Base-by-base conservation (phyloP, 495 filamentous ascomycete genomes). In the Penicillium diatomitis region DNA sequence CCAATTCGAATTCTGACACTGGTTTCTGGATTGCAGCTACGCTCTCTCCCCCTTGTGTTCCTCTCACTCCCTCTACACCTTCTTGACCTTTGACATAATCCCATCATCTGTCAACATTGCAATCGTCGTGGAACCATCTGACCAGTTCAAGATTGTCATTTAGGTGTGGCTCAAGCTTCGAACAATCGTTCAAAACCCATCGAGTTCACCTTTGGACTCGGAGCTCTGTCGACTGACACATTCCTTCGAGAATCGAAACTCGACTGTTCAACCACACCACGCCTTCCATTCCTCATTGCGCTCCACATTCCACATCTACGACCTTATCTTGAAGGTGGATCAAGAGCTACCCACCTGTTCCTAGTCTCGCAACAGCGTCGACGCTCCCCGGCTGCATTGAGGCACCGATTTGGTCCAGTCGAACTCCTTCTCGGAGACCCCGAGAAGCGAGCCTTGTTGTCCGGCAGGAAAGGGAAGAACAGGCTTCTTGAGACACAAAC, bases 341-440 rank as follows among this genome's bases (percentile, higher is more conserved):
- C 41, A 2, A 40, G 28, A 12, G 47, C 32, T 41, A 28, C 37
- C 40, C 31, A 32, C 32, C 20, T 32, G 29, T 20, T 28, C 29
- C 32, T 3, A 47, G 12, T 4, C 11, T 46, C 31, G 40, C 30
- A 5, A 6, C 30, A 27, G 42, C 30, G 43, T 33, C 47, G 44
- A 44, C 31, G 48, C 28, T 10, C 32, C 46, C 43, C 46, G 33
- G 33, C 31, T 28, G 2, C 9, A 28, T n/a, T 4, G 41, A 27
- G 46, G 42, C 8, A 56, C 31, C 52, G 53, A 51, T 20, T 40
- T 36, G 32, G 11, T 12, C 48, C 35, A 34, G 8, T 33, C 32
- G 49, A 29, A 54, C 71, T 74, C 71, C 71, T 74, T 73, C 71
- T 74, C 71, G 71, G 69, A 55, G 66, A 30, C 8, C 20, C 63